A percentile compares a stretch with the other conserved stretches of the same genome.
phyloP scores from a whole-genome alignment of 345 rosid genomes.

The Dipteronia sinensis region DNA sequence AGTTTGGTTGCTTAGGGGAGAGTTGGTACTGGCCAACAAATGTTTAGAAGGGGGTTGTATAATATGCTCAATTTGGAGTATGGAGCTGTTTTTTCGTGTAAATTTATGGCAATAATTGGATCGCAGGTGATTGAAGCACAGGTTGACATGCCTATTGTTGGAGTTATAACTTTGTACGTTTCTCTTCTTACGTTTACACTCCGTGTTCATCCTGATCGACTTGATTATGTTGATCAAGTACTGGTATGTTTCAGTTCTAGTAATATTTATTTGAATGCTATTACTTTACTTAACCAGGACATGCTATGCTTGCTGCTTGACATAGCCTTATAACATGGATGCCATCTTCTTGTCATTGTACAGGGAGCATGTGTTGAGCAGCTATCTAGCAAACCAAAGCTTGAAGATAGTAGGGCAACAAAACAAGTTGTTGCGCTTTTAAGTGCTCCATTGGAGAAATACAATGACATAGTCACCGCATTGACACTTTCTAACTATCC shows the following conservation, averaged over 20 bases:
- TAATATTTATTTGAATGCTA: background rate
- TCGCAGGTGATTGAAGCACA: conserved; percentile 86
- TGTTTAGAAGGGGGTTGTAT: background rate
- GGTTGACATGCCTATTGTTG: conserved; percentile 80
- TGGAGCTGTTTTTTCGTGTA: conserved; percentile 5
- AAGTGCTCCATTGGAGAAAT: conserved; percentile 93
- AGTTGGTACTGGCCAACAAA: background rate
- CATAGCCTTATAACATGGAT: background rate
- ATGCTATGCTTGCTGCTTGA: conserved; percentile 10
- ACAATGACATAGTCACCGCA: conserved; percentile 78
- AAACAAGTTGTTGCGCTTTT: conserved; percentile 92
- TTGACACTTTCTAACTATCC: conserved; percentile 89
- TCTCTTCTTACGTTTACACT: conserved; percentile 90
- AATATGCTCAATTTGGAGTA: conserved; percentile 2
- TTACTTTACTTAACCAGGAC: background rate
- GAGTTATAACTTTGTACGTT: conserved; percentile 78
- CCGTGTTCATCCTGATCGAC: conserved; percentile 87
- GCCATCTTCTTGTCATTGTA: background rate
- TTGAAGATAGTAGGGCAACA: conserved; percentile 73
- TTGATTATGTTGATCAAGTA: conserved; percentile 93
- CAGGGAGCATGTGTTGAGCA: conserved; percentile 87
- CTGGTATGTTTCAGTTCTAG: conserved; percentile 58
- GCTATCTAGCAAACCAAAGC: conserved; percentile 64
- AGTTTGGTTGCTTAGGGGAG: background rate
- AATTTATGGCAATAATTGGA: conserved; percentile 14